Percentiles rank a stretch among this genome's conserved stretches.
Evolutionary conservation across 768 basidiomycete genomes (phyloP).

Genomic region (Russula emetica): DNA sequence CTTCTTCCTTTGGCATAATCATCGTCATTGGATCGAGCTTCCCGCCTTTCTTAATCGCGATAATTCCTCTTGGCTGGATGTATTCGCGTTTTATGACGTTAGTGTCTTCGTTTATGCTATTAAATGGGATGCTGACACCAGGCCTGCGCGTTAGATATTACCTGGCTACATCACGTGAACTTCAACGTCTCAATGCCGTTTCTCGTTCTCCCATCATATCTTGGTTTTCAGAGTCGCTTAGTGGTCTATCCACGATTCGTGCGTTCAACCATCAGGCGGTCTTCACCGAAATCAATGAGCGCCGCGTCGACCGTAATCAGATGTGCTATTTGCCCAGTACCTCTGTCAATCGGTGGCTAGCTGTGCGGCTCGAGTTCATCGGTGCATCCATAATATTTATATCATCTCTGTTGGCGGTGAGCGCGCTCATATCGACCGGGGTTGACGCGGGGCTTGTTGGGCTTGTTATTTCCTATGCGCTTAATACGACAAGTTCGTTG

Average conservation of each 20-base stretch:
- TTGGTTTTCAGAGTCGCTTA: constrained; percentile 75
- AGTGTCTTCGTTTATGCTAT: constrained; percentile 28
- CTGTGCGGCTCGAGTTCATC: constrained; percentile 77
- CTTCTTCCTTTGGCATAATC: constrained; percentile 54
- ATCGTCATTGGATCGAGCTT: constrained; percentile 77
- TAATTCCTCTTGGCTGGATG: constrained; percentile 73
- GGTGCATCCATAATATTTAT: constrained; percentile 76
- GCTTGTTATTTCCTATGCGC: constrained; percentile 76
- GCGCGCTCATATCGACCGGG: constrained; percentile 65
- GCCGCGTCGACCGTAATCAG: constrained; percentile 80
- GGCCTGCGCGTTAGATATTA: constrained; percentile 60
- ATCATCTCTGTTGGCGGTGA: constrained; percentile 61
- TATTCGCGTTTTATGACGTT: constrained; percentile 79
- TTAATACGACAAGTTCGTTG: constrained; percentile 78
- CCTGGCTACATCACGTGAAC: constrained; percentile 77
- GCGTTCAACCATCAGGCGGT: constrained; percentile 68
- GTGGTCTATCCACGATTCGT: constrained; percentile 77
- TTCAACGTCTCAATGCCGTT: constrained; percentile 84
- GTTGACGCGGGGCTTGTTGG: constrained; percentile 89
- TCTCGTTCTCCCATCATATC: constrained; percentile 90
- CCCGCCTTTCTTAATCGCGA: constrained; percentile 72
- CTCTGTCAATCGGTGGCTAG: constrained; percentile 78
- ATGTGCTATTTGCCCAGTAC: constrained; percentile 61
- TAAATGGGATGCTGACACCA: neutral
- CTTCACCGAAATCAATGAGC: constrained; percentile 65